Evolutionary conservation across 768 basidiomycete genomes (phyloP).

Genomic region (Suillus luteus): DNA sequence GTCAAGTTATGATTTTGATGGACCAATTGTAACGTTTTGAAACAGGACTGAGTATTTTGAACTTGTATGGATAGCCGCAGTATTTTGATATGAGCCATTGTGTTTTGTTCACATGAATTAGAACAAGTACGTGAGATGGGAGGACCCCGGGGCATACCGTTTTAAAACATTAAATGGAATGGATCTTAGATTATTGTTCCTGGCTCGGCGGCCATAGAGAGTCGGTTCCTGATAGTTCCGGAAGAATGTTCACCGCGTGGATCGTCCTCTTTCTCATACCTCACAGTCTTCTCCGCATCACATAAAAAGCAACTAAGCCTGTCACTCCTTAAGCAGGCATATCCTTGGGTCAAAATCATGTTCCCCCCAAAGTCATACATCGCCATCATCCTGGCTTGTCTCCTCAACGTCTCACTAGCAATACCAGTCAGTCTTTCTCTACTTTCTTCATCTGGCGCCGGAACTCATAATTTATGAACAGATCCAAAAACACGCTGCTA

Average conservation of each 20-base stretch:
- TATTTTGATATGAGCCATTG: no score
- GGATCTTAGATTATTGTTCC: conserved; percentile 17
- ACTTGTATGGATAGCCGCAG: not conserved
- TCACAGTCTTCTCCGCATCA: conserved; percentile 12
- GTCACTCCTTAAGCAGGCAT: conserved; percentile 10
- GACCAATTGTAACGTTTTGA: conserved; percentile 9
- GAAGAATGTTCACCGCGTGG: conserved; percentile 19
- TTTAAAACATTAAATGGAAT: no score
- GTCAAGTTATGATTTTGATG: not conserved
- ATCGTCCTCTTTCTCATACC: conserved; percentile 26
- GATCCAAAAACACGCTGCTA: conserved; percentile 16
- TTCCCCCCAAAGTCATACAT: conserved; percentile 22
- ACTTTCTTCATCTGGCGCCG: not conserved
- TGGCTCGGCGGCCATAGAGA: conserved; percentile 29
- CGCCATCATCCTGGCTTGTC: conserved; percentile 23
- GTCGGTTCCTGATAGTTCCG: conserved; percentile 27
- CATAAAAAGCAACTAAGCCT: conserved; percentile 8
- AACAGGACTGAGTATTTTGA: conserved; percentile 33
- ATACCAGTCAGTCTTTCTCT: conserved; percentile 19
- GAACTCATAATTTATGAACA: conserved; percentile 12
- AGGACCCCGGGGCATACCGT: no score
- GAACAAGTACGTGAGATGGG: no score
- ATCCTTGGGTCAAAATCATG: conserved; percentile 20
- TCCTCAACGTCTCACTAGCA: conserved; percentile 26
- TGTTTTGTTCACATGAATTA: no score